Conservation (phyloP, 495 filamentous ascomycete species). For the Neurospora sp. region DNA sequence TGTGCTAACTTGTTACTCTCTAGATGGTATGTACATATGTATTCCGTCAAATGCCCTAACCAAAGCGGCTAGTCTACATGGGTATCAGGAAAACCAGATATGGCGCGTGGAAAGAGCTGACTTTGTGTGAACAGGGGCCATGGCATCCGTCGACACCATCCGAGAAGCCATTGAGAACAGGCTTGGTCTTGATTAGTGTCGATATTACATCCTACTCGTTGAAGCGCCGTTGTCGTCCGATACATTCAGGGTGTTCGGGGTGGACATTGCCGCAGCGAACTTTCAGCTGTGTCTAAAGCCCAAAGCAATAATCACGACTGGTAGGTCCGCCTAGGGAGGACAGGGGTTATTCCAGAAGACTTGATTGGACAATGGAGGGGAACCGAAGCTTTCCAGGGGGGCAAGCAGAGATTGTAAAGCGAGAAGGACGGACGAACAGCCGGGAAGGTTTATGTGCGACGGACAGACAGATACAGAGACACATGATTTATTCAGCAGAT, state of each 20-base stretch:
- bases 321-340: too few relatives aligned
- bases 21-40: not conserved
- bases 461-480: too few relatives aligned
- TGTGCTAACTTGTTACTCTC: slow-evolving; percentile 3
- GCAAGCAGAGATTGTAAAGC: too few relatives aligned
- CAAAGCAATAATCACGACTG: too few relatives aligned
- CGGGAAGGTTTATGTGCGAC: too few relatives aligned
- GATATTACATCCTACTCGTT: not conserved
- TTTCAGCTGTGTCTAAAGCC: not conserved
- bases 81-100: not conserved
- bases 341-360: too few relatives aligned
- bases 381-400: too few relatives aligned
- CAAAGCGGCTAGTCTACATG: not conserved
- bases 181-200: slow-evolving; percentile 21
- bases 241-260: not conserved
- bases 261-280: not conserved
- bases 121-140: slow-evolving; percentile 40
- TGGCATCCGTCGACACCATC: slow-evolving; percentile 80
- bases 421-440: too few relatives aligned
- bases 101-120: not conserved
- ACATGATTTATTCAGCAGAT: too few relatives aligned
- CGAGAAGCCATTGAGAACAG: slow-evolving; percentile 46
- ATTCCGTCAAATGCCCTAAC: not conserved
- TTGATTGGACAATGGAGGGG: too few relatives aligned
- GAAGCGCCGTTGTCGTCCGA: not conserved